Base-by-base conservation (phyloP, 306 rosid species). In the Urtica urens region DNA sequence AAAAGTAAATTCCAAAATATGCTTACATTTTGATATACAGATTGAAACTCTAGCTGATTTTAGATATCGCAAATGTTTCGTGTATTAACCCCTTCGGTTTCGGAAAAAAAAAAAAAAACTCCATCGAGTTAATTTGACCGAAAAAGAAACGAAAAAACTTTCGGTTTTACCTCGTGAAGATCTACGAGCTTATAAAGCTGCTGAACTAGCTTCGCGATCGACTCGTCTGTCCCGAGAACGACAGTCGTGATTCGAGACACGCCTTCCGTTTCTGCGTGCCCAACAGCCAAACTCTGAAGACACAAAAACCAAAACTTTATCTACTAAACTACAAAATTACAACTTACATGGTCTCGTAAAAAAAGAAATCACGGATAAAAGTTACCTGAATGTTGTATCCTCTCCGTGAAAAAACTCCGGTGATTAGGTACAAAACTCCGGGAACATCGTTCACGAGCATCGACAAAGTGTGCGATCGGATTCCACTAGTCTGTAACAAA, bases 331-430 rank as follows among this genome's bases (percentile, higher is more conserved):
- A 47, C 35, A 44, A 49, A 38, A 8, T 13, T 46, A 24, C 6
- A 46, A 22, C 15, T 15, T 44, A 11, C 42, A 48, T 21, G 9
- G 42, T 7, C 20, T 24, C 3, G 51, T 6, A 10, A 31, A 52
- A 12, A 51, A 22, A 3, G 13, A 10, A 46, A 41, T n/a, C n/a
- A n/a, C n/a, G n/a, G n/a, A n/a, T n/a, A 4, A 38, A 53, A 47
- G 42, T 41, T 53, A 80, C 94, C 94, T 84, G 94, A 78, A 84
- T 78, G 69, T 84, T 84, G 58, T 84, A 84, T 37, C 92, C 94
- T 64, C 94, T 80, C 55, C 94, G 68, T 51, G 94, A 71, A 61
- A 84, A 84, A 72, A 84, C 86, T 22, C 94, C 94, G 0, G 94
- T 84, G 47, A 84, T 70, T 27, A 80, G 52, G 67, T 70, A 74